Evolutionary conservation across 192 early-diverging fungal species (phyloP).

Genomic region (Podila clonocystis): DNA sequence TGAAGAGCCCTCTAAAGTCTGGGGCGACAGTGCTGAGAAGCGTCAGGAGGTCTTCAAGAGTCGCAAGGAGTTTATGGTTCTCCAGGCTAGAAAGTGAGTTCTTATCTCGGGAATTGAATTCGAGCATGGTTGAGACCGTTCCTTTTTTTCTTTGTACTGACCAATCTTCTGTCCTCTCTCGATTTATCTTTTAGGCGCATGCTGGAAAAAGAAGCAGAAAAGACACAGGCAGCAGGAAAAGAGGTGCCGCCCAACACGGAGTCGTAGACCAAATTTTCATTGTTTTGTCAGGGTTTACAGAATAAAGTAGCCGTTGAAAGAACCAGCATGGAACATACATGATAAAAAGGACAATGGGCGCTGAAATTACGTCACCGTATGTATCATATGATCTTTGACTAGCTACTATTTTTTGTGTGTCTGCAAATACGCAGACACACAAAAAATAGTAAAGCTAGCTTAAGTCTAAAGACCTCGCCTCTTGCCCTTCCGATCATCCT

Average conservation of each 20-base stretch:
- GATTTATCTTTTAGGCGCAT: constrained; percentile 18
- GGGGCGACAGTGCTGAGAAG: constrained; percentile 67
- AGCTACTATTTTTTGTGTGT: too few relatives aligned
- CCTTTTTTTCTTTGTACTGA: not conserved
- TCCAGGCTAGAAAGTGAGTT: constrained; percentile 75
- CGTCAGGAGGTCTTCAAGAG: constrained; percentile 69
- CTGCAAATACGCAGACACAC: too few relatives aligned
- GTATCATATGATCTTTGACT: too few relatives aligned
- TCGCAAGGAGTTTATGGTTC: constrained; percentile 76
- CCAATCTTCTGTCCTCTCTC: not conserved
- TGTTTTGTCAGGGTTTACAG: not conserved
- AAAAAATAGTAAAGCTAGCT: too few relatives aligned
- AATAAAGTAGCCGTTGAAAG: too few relatives aligned
- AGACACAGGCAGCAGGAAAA: constrained; percentile 15
- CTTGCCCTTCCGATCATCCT: too few relatives aligned
- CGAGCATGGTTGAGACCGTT: not conserved
- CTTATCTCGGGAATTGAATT: not conserved
- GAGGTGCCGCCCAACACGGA: not conserved
- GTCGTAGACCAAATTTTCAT: not conserved
- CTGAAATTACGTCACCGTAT: too few relatives aligned
- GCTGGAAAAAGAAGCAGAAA: constrained; percentile 41
- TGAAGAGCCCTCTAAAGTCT: constrained; percentile 65
- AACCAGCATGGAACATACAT: not conserved
- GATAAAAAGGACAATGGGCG: too few relatives aligned
- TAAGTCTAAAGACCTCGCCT: too few relatives aligned